Evolutionary conservation across 441 rosid genomes (phyloP), one percentile per base, ranked within the genome.

Genomic region (Kokia cookei): DNA sequence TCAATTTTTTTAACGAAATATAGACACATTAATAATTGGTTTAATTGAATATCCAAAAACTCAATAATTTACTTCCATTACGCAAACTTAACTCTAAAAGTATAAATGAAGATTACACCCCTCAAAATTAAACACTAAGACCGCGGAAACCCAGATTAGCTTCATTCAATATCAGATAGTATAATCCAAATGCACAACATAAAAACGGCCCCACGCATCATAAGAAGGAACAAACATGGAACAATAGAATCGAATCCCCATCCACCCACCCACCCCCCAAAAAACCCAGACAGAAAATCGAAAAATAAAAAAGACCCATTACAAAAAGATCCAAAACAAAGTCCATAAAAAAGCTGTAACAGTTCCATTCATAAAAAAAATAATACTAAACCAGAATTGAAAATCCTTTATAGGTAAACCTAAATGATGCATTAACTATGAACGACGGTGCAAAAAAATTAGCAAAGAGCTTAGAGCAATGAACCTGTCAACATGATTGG

Each of bases 401-500:
- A 69, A 22, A 37, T 24, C 27, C 8, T 14, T 35, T 48, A 0
- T 7, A 15, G 5, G 57, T 26, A 72, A 48, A 29, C 45, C 32
- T 45, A 64, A 62, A 74, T 6, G 42, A 65, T 27, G 42, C 53
- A 50, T 59, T 51, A 12, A 60, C n/a, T 4, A 32, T 17, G 48
- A 32, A 61, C 15, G 43, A 15, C 55, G 29, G 2, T 35, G 17
- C 22, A 48, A 40, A 67, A 32, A 32, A 17, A 48, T 67, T 43
- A 58, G 45, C 22, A 19, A 66, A 12, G 15, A 19, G 4, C 4
- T 15, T 57, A 57, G 66, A 64, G 47, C 22, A 73, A 8, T 51
- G 14, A 26, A 86, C 92, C 92, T 83, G 78, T 82, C 11, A 84
- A 77, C 92, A 88, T 86, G 86, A 58, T 76, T 55, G 84, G 57